Evolutionary conservation across 2,329 filamentous ascomycete species (phyloP).

Genomic region (Emericellopsis cladophorae): DNA sequence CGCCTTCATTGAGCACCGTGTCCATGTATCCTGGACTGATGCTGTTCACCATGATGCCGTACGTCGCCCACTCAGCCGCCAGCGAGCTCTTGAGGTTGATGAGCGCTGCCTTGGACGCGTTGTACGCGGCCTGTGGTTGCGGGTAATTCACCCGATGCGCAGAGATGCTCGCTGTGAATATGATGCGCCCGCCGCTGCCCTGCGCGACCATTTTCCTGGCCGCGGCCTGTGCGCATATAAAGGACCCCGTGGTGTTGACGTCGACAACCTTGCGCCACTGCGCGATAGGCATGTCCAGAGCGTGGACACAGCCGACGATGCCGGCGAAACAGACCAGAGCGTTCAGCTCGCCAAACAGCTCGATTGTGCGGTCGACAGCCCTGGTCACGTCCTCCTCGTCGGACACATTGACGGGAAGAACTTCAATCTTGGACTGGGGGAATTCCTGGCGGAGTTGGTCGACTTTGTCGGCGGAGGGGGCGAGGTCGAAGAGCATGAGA

Average conservation of each 20-base stretch:
- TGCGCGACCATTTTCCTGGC: slow-evolving; percentile 38
- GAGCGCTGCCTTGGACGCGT: slow-evolving; percentile 57
- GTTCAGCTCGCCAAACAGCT: slow-evolving; percentile 8
- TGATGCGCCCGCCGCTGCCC: slow-evolving; percentile 44
- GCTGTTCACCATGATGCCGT: slow-evolving; percentile 60
- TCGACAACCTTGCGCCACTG: slow-evolving; percentile 55
- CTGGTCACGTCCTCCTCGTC: slow-evolving; percentile 5
- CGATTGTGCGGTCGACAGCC: slow-evolving; percentile 4
- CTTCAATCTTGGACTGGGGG: slow-evolving; percentile 6
- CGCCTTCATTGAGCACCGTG: slow-evolving; percentile 58
- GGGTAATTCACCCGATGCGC: slow-evolving; percentile 59
- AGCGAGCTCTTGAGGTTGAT: slow-evolving; percentile 50
- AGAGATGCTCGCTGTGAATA: slow-evolving; percentile 56
- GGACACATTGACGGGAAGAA: slow-evolving; percentile 8
- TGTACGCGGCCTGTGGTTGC: slow-evolving; percentile 61
- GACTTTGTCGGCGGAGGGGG: slow-evolving; percentile 17
- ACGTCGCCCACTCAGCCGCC: slow-evolving; percentile 59
- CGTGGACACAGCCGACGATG: slow-evolving; percentile 49
- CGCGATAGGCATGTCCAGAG: slow-evolving; percentile 42
- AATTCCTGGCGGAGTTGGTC: slow-evolving; percentile 7
- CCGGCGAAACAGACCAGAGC: slow-evolving; percentile 34
- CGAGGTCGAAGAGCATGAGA: slow-evolving; percentile 48
- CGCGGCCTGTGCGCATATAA: slow-evolving; percentile 55
- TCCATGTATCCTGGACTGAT: slow-evolving; percentile 69
- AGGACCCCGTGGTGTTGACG: slow-evolving; percentile 60